Conservation (phyloP, 176 grass and related monocot genomes). For the Secale cereale region DNA sequence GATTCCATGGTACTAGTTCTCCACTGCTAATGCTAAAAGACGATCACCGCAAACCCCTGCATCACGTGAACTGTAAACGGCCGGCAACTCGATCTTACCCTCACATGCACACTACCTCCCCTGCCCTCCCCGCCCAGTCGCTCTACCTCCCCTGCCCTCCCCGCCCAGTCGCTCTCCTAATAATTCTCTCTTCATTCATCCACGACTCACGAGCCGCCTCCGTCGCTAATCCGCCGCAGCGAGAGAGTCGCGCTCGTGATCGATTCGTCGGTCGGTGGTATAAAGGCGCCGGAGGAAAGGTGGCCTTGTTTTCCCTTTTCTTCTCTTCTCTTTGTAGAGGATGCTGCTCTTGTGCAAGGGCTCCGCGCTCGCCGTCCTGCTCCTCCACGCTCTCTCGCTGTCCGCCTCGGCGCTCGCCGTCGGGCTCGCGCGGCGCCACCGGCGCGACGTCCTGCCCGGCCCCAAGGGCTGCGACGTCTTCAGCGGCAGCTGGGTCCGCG, state of each 20-base stretch:
- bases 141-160: slow-evolving; percentile 3
- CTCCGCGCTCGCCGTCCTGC: background rate
- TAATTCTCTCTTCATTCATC: background rate
- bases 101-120: slow-evolving; percentile 41
- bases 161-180: background rate
- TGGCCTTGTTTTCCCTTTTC: background rate
- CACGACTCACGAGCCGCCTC: background rate
- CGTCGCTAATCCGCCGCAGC: background rate
- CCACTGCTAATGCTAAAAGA: background rate
- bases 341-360: slow-evolving; percentile 23
- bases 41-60: slow-evolving; percentile 10
- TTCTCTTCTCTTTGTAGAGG: background rate
- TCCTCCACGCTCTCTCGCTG: slow-evolving; percentile 25
- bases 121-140: background rate
- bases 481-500: slow-evolving; percentile 70
- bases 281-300: slow-evolving; percentile 9
- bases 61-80: slow-evolving; percentile 33
- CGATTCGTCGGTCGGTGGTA: background rate
- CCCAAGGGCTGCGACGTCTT: slow-evolving; percentile 61
- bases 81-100: background rate
- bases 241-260: background rate
- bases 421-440: slow-evolving; percentile 26
- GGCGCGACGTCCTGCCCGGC: slow-evolving; percentile 22
- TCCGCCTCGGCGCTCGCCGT: slow-evolving; percentile 16
- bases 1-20: slow-evolving; percentile 20